These are phyloP conservation scores for Leccinum incarnatum DNA, from an alignment of 768 basidiomycete species.

Conservation along the genomic window DNA sequence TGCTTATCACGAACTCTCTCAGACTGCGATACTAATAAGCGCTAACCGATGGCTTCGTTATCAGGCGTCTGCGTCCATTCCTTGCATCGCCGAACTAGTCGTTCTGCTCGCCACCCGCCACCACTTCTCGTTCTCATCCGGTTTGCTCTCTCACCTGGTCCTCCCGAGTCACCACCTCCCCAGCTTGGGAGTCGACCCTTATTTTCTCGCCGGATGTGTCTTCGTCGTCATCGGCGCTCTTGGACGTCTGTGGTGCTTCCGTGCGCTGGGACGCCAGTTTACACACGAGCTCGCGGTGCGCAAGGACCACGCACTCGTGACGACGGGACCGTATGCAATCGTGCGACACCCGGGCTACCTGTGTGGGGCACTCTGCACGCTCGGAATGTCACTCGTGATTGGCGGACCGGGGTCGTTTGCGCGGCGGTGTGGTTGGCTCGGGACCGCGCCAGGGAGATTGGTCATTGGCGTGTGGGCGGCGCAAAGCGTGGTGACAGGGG, in stretches of 20 bases:
- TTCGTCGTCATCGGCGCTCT: conserved; percentile 27
- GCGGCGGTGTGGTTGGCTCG: conserved; percentile 27
- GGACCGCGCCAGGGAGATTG: conserved; percentile 12
- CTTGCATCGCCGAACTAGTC: conserved; percentile 27
- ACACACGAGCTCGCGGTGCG: conserved; percentile 35
- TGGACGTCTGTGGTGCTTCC: conserved; percentile 39
- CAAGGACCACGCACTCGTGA: conserved; percentile 31
- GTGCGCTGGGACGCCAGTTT: conserved; percentile 32
- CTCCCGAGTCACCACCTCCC: conserved; percentile 18
- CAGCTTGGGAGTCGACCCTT: conserved; percentile 21
- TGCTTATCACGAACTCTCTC: background rate
- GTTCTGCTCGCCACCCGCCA: conserved; percentile 18
- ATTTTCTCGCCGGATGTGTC: conserved; percentile 30
- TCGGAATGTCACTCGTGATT: conserved; percentile 33
- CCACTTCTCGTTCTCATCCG: conserved; percentile 21
- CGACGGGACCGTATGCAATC: conserved; percentile 34
- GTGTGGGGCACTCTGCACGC: conserved; percentile 19
- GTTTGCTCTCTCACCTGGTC: conserved; percentile 19
- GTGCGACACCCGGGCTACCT: conserved; percentile 38
- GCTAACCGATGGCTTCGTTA: conserved; percentile 1
- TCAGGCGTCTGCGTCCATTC: conserved; percentile 28
- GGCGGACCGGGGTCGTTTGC: conserved; percentile 31
- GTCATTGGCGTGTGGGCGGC: conserved; percentile 29
- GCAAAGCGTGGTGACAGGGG: conserved; percentile 26
- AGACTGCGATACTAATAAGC: background rate